phyloP scores from a whole-genome alignment of 176 grass and related monocot species.

The Eragrostis curvula region DNA sequence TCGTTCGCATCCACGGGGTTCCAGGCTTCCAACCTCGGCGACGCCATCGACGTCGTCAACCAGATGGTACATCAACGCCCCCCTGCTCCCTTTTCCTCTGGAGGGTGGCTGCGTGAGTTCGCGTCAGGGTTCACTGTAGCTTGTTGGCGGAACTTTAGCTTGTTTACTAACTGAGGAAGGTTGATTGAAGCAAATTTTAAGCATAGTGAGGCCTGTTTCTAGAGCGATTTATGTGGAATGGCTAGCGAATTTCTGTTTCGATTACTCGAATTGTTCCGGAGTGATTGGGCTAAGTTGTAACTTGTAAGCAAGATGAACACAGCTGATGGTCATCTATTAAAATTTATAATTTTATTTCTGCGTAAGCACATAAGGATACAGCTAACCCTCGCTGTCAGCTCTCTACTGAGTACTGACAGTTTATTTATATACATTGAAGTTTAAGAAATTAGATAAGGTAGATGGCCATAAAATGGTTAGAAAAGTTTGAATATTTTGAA shows the following conservation, averaged over 20 bases:
- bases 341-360: background rate
- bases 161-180: background rate
- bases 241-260: background rate
- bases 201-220: background rate
- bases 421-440: background rate
- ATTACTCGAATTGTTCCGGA: background rate
- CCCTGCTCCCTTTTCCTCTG: too few species aligned
- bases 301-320: background rate
- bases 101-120: background rate
- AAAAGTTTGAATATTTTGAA: background rate
- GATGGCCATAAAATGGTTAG: background rate
- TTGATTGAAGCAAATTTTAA: background rate
- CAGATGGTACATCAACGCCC: conserved; percentile 84
- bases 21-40: conserved; percentile 82
- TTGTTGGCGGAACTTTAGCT: background rate
- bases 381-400: background rate
- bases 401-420: background rate
- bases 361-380: background rate
- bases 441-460: background rate
- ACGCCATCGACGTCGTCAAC: conserved; percentile 71
- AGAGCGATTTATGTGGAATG: background rate
- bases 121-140: background rate
- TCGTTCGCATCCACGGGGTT: conserved; percentile 73
- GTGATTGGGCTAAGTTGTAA: too few species aligned
- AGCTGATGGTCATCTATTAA: background rate